Evolutionary conservation across 2,329 filamentous ascomycete genomes (phyloP).

Genomic region (Claviceps citrina): DNA sequence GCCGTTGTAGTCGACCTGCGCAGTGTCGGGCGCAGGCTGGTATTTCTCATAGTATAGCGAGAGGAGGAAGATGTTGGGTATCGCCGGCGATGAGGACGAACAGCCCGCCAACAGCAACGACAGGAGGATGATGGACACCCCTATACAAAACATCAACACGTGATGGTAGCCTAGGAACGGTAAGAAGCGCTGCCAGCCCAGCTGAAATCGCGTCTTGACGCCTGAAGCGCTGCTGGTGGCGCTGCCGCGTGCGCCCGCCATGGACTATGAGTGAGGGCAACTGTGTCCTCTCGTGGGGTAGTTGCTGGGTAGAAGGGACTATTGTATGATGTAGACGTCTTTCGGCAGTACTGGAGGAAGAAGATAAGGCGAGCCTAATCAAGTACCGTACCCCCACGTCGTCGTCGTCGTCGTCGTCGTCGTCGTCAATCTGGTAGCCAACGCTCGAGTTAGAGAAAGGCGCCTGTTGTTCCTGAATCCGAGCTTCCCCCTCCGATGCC

Average conservation of each 20-base stretch:
- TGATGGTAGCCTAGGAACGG: constrained; percentile 62
- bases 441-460: not conserved
- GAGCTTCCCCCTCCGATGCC: not conserved
- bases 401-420: not conserved
- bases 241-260: constrained; percentile 12
- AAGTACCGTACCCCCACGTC: too few relatives aligned
- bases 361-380: too few relatives aligned
- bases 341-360: too few relatives aligned
- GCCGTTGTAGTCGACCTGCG: constrained; percentile 82
- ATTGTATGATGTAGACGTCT: too few relatives aligned
- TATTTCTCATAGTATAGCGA: constrained; percentile 94
- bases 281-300: too few relatives aligned
- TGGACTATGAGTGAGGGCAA: not conserved
- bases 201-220: constrained; percentile 24
- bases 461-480: not conserved
- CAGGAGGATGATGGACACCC: constrained; percentile 80
- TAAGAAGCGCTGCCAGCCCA: constrained; percentile 46
- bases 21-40: constrained; percentile 62
- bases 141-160: constrained; percentile 95
- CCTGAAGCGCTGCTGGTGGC: constrained; percentile 10
- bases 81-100: constrained; percentile 87
- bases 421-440: too few relatives aligned
- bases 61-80: constrained; percentile 91
- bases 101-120: constrained; percentile 87
- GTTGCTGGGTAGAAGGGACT: too few relatives aligned